Evolutionary conservation across 2,329 filamentous ascomycete genomes (phyloP), one percentile per base, ranked within the genome.

Genomic region (Meredithiella fracta): DNA sequence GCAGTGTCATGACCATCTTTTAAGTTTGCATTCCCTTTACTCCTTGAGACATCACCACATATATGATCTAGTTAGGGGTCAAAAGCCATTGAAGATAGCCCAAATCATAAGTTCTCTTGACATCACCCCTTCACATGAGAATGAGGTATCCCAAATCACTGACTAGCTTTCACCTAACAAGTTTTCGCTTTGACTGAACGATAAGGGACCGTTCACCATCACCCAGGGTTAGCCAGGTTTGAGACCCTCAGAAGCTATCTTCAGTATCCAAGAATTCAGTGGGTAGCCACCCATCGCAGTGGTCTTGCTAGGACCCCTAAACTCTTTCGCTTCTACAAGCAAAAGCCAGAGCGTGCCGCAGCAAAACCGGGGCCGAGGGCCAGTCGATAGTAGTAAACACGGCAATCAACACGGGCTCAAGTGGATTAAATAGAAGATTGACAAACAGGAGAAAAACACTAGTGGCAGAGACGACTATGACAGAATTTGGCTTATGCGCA

Each of bases 291-390:
- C 29, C 29, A 34, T 34, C 29, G n/a, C n/a, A 5, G 29, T 5
- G 5, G 29, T 11, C 29, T 34, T 31, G 31, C 50, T 52, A 52
- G 50, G 50, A 52, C 50, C 37, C 29, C 11, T 11, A 34, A 8
- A 52, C 34, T 49, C 22, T 29, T 23, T 52, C 31, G 31, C 50
- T 52, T 52, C 50, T 23, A 17, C 50, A 52, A 17, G 9, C 17
- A 38, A 38, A 38, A 22, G 31, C 50, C 50, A 52, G 50, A 52
- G 50, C 50, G 34, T 29, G 31, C 50, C 50, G 31, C 50, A 52
- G 17, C 20, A 47, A 9, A 47, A 29, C 52, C 9, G 52, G 52
- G 44, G 44, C 23, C 44, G 17, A 23, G 44, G 22, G 22, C 7
- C 44, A 23, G 6, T 8, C 23, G 22, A 26, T 20, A 26, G 29